A percentile compares a stretch with the other conserved stretches of the same genome.
Conservation (phyloP, 2,329 filamentous ascomycete species). For the Sclerotinia spermophila region DNA sequence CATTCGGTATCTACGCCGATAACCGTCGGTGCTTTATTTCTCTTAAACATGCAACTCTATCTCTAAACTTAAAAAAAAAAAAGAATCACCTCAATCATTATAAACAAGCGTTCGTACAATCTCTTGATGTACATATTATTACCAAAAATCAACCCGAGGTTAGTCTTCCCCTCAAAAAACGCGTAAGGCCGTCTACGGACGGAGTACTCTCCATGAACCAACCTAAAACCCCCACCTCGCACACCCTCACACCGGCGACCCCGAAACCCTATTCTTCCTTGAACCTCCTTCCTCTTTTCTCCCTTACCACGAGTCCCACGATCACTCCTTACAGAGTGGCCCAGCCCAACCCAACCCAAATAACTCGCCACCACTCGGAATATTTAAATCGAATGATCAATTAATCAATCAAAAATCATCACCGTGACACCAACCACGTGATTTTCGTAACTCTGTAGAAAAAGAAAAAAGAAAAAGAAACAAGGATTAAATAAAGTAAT, state of each 20-base stretch:
- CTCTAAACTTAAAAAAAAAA: no score
- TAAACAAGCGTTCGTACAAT: no score
- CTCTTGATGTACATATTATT: no score
- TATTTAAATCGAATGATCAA: neutral
- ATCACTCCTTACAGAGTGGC: no score
- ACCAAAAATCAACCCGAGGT: no score
- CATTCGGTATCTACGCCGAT: neutral
- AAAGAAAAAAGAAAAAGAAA: neutral
- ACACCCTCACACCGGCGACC: neutral
- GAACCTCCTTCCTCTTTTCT: neutral
- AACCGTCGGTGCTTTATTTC: no score
- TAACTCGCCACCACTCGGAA: neutral
- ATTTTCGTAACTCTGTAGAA: no score
- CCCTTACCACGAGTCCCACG: neutral
- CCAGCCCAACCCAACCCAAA: neutral
- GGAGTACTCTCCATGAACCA: no score
- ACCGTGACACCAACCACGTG: neutral
- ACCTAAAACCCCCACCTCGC: neutral
- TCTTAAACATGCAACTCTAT: no score
- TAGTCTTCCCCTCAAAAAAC: neutral
- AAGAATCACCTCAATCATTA: neutral
- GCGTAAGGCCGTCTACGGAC: neutral
- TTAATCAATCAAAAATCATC: no score
- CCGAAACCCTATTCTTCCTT: neutral
- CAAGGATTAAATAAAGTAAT: neutral